Conservation (phyloP, 1,139 yeast species). For the Blastobotrys aristatus region DNA sequence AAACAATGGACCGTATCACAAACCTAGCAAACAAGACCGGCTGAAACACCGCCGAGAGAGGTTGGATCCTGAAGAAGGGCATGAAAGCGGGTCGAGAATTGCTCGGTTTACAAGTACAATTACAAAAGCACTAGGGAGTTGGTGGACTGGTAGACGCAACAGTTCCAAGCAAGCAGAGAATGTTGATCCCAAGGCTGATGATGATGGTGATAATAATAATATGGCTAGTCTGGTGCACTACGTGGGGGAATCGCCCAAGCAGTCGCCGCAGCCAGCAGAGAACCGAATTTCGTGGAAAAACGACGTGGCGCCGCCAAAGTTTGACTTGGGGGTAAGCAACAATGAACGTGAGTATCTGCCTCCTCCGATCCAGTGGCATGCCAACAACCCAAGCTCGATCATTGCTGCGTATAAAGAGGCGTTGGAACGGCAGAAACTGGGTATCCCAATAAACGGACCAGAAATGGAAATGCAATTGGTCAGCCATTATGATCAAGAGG, state of each 20-base stretch:
- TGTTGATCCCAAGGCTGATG: too few relatives aligned
- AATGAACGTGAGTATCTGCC: not conserved
- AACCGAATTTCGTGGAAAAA: conserved; percentile 9
- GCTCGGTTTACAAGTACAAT: not conserved
- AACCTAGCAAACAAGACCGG: conserved; percentile 8
- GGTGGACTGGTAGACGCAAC: conserved; percentile 4
- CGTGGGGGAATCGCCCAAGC: conserved; percentile 16
- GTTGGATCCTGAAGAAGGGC: not conserved
- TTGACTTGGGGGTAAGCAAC: conserved; percentile 5
- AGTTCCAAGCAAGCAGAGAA: too few relatives aligned
- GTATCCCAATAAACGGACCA: conserved; percentile 2
- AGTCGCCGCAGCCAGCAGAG: not conserved
- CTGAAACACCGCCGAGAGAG: conserved; percentile 6
- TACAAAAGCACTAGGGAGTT: conserved; percentile 9
- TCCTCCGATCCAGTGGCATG: conserved; percentile 12
- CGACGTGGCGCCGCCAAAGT: conserved; percentile 10
- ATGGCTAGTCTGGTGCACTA: conserved; percentile 4
- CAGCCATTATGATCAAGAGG: not conserved
- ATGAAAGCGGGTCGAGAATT: not conserved
- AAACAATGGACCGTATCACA: conserved; percentile 9
- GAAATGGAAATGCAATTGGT: not conserved
- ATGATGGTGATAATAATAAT: not conserved
- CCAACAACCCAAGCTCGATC: conserved; percentile 12
- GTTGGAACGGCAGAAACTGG: conserved; percentile 8
- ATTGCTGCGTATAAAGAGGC: conserved; percentile 17